Percentiles rank a stretch among this genome's conserved stretches.
Evolutionary conservation across 306 rosid genomes (phyloP).

Genomic region (Vachellia collinsii): DNA sequence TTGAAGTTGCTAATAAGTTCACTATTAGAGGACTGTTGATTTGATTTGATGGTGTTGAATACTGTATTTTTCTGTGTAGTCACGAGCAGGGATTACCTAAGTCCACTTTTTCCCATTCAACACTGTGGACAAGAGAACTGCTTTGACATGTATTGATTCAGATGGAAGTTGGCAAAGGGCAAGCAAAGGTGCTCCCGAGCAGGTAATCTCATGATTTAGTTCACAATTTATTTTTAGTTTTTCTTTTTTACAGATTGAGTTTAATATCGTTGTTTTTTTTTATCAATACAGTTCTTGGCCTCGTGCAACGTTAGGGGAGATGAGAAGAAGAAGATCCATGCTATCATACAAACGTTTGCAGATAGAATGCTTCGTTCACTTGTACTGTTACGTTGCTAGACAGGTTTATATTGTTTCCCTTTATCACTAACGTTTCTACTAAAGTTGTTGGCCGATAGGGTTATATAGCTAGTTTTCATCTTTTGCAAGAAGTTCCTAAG

Average conservation of each 20-base stretch:
- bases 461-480: not conserved
- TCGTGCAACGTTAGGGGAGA: conserved; percentile 87
- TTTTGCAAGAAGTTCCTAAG: conserved; percentile 81
- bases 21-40: conserved; percentile 11
- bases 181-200: conserved; percentile 99
- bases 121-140: conserved; percentile 97
- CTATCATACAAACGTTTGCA: conserved; percentile 81
- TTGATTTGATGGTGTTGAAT: conserved; percentile 4
- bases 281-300: conserved; percentile 57
- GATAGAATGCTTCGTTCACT: conserved; percentile 96
- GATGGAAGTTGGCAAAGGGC: conserved; percentile 90
- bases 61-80: conserved; percentile 49
- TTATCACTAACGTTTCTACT: not conserved
- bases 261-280: conserved; percentile 21
- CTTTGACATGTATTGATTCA: conserved; percentile 85
- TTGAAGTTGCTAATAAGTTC: not conserved
- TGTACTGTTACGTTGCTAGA: conserved; percentile 67
- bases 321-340: conserved; percentile 66
- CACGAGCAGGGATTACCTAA: conserved; percentile 85
- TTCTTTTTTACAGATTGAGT: not conserved
- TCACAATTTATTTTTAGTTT: not conserved
- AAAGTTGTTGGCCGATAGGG: conserved; percentile 74
- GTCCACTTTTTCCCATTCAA: conserved; percentile 90
- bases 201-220: conserved; percentile 51
- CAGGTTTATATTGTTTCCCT: conserved; percentile 57